Evolutionary conservation across 805 yeast genomes (phyloP).

Genomic region (Saturnispora kantuleensis): DNA sequence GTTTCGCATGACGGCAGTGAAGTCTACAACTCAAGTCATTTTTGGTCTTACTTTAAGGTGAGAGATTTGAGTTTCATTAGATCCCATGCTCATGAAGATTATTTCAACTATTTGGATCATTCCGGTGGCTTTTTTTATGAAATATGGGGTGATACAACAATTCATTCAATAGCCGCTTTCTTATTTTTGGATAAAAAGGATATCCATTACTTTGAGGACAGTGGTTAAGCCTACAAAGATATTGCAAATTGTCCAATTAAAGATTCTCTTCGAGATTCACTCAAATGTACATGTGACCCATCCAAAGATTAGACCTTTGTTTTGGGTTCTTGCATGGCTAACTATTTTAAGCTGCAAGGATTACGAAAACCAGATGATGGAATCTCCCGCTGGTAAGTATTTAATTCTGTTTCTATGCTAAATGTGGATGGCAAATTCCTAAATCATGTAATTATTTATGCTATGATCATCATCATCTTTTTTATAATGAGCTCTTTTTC

Average conservation of each 20-base stretch:
- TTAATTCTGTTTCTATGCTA: no score
- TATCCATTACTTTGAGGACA: conserved; percentile 50
- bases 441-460: no score
- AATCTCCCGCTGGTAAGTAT: no score
- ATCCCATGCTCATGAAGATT: conserved; percentile 40
- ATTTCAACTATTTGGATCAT: conserved; percentile 46
- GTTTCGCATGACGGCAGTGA: conserved; percentile 16
- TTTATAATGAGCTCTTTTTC: no score
- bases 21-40: conserved; percentile 45
- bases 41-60: conserved; percentile 62
- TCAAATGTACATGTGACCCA: no score
- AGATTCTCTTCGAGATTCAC: no score
- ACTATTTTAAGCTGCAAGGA: no score
- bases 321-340: no score
- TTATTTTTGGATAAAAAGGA: conserved; percentile 37
- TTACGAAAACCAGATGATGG: no score
- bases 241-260: conserved; percentile 44
- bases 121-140: conserved; percentile 66
- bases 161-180: conserved; percentile 57
- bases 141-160: conserved; percentile 75
- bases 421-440: no score
- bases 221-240: conserved; percentile 48
- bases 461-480: no score
- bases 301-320: no score
- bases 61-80: conserved; percentile 52